These are phyloP conservation scores for Oryza glaberrima DNA, from an alignment of 176 grass and related monocot species.

Conservation along the genomic window DNA sequence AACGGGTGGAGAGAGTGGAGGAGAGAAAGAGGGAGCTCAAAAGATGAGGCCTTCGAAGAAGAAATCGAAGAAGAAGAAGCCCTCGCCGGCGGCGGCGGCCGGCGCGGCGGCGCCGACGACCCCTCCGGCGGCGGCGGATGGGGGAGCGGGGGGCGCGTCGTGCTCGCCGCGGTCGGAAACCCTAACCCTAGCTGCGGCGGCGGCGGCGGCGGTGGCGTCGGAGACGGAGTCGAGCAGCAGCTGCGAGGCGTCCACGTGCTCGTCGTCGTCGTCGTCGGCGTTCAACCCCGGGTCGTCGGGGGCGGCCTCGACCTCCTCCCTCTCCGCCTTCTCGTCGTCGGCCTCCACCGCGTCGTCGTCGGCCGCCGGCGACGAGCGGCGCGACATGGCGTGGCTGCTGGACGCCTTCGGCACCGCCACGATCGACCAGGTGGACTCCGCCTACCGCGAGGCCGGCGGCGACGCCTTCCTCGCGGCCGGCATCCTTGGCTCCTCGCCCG, in stretches of 20 bases:
- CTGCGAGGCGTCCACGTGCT: slow-evolving; percentile 27
- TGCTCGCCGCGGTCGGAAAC: slow-evolving; percentile 17
- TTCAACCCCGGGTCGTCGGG: slow-evolving; percentile 44
- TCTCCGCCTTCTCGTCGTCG: slow-evolving; percentile 41
- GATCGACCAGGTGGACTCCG: slow-evolving; percentile 71
- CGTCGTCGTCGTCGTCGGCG: slow-evolving; percentile 36
- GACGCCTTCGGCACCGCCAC: slow-evolving; percentile 66
- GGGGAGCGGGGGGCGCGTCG: background rate
- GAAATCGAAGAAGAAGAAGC: slow-evolving; percentile 55
- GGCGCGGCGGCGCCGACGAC: background rate
- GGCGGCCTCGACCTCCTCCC: slow-evolving; percentile 33
- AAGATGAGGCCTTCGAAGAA: slow-evolving; percentile 65
- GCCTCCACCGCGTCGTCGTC: slow-evolving; percentile 41
- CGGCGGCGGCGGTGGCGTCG: background rate
- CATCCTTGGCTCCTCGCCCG: slow-evolving; percentile 58
- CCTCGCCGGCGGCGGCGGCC: slow-evolving; percentile 15
- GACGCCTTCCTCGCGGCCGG: slow-evolving; percentile 70
- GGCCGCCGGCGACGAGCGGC: slow-evolving; percentile 41
- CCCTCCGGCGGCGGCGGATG: background rate
- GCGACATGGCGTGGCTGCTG: slow-evolving; percentile 67
- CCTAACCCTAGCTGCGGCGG: slow-evolving; percentile 28
- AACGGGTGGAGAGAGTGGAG: background rate
- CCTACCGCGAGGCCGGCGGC: slow-evolving; percentile 58
- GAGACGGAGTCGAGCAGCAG: slow-evolving; percentile 43
- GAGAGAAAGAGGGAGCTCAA: background rate